phyloP scores from a whole-genome alignment of 2,329 filamentous ascomycete species.

The Scopulariopsis brevicaulis region DNA sequence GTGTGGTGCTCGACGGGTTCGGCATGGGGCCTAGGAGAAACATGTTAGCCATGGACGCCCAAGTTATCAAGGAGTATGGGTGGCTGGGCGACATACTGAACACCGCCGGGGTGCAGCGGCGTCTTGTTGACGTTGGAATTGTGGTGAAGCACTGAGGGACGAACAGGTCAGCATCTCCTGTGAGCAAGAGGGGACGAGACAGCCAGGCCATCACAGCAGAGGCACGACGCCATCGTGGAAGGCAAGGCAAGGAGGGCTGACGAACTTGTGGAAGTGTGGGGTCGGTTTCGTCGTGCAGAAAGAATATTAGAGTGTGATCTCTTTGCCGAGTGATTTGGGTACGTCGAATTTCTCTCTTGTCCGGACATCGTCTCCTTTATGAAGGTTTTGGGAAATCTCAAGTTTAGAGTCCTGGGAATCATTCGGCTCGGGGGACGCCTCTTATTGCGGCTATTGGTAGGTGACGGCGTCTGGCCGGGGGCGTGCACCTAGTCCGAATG shows the following conservation, averaged over 20 bases:
- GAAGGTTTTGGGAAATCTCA: slow-evolving; percentile 13
- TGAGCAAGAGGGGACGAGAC: slow-evolving; percentile 10
- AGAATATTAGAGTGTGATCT: slow-evolving; percentile 25
- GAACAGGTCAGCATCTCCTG: slow-evolving; percentile 9
- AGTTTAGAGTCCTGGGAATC: slow-evolving; percentile 2
- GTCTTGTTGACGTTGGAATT: slow-evolving; percentile 72
- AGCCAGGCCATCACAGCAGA: background rate
- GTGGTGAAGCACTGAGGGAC: slow-evolving; percentile 31
- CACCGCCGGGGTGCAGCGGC: slow-evolving; percentile 78
- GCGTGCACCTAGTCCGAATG: background rate
- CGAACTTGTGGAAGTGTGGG: slow-evolving; percentile 30
- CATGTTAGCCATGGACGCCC: background rate
- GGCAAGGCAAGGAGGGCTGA: slow-evolving; percentile 8
- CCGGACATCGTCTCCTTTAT: slow-evolving; percentile 31
- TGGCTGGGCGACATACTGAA: slow-evolving; percentile 55
- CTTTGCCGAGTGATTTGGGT: slow-evolving; percentile 25
- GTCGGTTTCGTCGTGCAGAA: slow-evolving; percentile 17
- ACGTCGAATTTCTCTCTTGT: slow-evolving; percentile 23
- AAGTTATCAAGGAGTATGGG: slow-evolving; percentile 3
- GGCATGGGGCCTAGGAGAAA: background rate
- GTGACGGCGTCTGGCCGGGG: background rate
- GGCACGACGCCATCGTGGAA: slow-evolving; percentile 5
- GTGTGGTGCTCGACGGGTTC: slow-evolving; percentile 57
- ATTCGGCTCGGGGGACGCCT: slow-evolving; percentile 5
- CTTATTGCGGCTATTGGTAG: background rate